Conservation (phyloP, 345 rosid species). For the Sisymbrium altissimum region DNA sequence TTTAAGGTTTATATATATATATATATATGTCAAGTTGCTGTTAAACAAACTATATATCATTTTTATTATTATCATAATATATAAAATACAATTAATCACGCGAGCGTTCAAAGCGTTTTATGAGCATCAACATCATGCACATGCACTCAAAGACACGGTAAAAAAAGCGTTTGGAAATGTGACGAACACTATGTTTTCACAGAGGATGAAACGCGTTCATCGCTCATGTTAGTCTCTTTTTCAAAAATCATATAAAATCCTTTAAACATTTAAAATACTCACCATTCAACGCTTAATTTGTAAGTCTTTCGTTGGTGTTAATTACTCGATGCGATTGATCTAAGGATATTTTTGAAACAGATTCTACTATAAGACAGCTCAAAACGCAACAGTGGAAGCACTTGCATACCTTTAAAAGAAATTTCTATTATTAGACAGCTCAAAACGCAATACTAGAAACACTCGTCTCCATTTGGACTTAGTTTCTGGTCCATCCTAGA, state of each 20-base stretch:
- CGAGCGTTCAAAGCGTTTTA: background rate
- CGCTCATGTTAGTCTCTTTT: background rate
- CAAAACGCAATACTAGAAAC: conserved; percentile 9
- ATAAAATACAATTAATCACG: background rate
- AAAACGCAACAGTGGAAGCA: background rate
- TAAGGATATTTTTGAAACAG: background rate
- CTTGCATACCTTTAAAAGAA: background rate
- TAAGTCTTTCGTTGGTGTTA: background rate
- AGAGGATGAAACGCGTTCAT: background rate
- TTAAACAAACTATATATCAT: background rate
- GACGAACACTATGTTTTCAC: background rate
- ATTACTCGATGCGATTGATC: background rate
- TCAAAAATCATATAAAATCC: background rate
- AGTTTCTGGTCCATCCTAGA: conserved; percentile 7
- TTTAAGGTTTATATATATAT: background rate
- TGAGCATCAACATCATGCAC: background rate
- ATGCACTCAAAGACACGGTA: background rate
- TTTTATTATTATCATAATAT: background rate
- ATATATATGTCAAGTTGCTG: background rate
- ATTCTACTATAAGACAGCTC: background rate
- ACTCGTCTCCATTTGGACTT: background rate
- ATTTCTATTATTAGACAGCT: background rate
- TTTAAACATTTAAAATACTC: background rate
- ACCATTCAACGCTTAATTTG: background rate
- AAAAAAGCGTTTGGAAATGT: background rate